A percentile compares a stretch with the other conserved stretches of the same genome.
Conservation (phyloP, 805 yeast species). For the Candida golubevii region DNA sequence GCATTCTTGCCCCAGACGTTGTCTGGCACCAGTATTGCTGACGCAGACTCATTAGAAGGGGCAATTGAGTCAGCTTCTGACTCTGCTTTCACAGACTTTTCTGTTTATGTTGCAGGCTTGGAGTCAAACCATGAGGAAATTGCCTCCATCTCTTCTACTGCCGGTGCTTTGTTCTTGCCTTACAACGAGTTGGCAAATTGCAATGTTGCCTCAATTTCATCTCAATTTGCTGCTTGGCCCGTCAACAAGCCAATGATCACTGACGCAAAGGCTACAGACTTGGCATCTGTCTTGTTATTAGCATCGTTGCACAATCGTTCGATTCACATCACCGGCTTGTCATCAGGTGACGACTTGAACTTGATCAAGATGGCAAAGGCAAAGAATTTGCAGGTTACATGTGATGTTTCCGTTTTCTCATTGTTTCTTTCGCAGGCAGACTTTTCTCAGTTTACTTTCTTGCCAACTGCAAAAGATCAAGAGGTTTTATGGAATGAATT, state of each 20-base stretch:
- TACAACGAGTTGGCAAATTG: constrained; percentile 65
- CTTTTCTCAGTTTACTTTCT: constrained; percentile 63
- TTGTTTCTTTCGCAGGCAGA: constrained; percentile 72
- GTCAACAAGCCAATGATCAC: constrained; percentile 77
- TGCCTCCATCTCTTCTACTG: constrained; percentile 56
- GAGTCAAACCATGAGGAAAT: constrained; percentile 60
- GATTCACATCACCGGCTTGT: constrained; percentile 85
- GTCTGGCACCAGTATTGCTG: constrained; percentile 60
- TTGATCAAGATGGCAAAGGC: constrained; percentile 81
- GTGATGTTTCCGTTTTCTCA: constrained; percentile 81
- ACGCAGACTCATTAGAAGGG: constrained; percentile 58
- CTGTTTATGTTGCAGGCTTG: constrained; percentile 80
- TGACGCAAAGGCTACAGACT: constrained; percentile 86
- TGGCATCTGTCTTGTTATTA: constrained; percentile 86
- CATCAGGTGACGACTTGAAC: constrained; percentile 74
- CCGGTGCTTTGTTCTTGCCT: constrained; percentile 79
- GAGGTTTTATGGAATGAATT: constrained; percentile 75
- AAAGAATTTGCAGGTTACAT: constrained; percentile 76
- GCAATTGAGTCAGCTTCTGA: constrained; percentile 56
- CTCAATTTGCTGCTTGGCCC: constrained; percentile 84
- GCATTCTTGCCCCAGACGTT: constrained; percentile 72
- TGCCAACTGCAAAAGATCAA: constrained; percentile 82
- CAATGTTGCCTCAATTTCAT: constrained; percentile 73
- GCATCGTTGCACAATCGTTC: constrained; percentile 83
- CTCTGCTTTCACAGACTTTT: constrained; percentile 74